Percentiles rank a stretch among this genome's conserved stretches.
Conservation (phyloP, 495 filamentous ascomycete genomes). For the Apodospora peruviana region DNA sequence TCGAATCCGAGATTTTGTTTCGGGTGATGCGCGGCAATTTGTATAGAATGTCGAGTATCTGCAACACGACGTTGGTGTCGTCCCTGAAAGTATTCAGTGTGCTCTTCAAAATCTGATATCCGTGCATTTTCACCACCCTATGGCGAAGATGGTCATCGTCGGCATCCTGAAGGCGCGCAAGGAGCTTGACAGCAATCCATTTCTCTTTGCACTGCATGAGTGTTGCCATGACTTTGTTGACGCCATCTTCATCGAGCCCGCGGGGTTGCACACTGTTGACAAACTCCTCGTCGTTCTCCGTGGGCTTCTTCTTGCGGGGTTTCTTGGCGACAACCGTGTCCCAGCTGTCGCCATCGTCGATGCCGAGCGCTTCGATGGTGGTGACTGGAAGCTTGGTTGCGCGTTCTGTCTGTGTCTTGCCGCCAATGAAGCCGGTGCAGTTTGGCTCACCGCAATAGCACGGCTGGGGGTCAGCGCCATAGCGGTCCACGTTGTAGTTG, state of each 20-base stretch:
- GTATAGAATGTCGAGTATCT: conserved; percentile 84
- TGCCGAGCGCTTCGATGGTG: conserved; percentile 91
- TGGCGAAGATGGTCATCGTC: conserved; percentile 85
- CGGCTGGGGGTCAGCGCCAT: conserved; percentile 91
- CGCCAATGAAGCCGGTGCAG: conserved; percentile 93
- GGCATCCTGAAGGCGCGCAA: conserved; percentile 82
- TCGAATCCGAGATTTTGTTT: conserved; percentile 96
- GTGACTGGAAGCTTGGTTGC: conserved; percentile 87
- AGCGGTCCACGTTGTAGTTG: conserved; percentile 99
- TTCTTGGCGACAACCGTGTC: conserved; percentile 82
- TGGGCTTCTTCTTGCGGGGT: conserved; percentile 88
- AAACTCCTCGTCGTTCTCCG: conserved; percentile 93
- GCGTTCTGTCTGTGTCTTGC: conserved; percentile 93
- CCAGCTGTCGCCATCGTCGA: conserved; percentile 91
- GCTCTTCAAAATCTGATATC: conserved; percentile 88
- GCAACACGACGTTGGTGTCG: conserved; percentile 80
- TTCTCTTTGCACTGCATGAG: conserved; percentile 99
- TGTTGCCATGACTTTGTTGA: conserved; percentile 97
- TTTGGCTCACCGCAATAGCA: conserved; percentile 96
- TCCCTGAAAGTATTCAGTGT: conserved; percentile 78
- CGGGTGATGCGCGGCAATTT: conserved; percentile 85
- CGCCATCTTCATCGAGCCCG: conserved; percentile 77
- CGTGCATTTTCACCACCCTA: conserved; percentile 91
- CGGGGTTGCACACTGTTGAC: conserved; percentile 84
- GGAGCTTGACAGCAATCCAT: conserved; percentile 96